Evolutionary conservation across 257 asterid species (phyloP).

Genomic region (Solanum lycopersicoides): DNA sequence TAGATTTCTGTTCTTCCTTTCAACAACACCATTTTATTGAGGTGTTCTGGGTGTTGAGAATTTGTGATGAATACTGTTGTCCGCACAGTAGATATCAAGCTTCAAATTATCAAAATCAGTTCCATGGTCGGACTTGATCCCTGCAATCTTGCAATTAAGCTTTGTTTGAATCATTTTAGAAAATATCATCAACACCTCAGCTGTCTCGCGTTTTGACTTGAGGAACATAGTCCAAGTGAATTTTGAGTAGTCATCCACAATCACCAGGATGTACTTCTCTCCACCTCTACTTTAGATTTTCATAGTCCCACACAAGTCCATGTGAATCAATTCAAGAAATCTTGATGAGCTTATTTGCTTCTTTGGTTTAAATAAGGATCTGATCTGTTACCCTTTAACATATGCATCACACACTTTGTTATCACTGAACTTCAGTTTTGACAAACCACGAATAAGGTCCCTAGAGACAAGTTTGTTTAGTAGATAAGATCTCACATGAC

Average conservation of each 20-base stretch:
- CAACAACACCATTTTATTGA: neutral
- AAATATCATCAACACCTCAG: too few relatives aligned
- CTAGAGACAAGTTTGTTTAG: neutral
- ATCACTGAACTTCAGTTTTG: too few relatives aligned
- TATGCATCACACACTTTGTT: neutral
- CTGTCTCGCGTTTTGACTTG: too few relatives aligned
- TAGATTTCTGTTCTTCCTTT: neutral
- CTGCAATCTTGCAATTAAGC: too few relatives aligned
- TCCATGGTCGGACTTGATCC: neutral
- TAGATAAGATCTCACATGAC: neutral
- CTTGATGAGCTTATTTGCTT: neutral
- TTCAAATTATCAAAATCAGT: too few relatives aligned
- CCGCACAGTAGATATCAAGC: neutral
- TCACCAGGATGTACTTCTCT: too few relatives aligned
- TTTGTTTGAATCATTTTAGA: neutral
- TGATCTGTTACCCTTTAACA: too few relatives aligned
- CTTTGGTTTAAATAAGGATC: neutral
- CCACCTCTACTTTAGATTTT: neutral
- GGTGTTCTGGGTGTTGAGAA: neutral
- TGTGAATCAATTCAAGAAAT: neutral
- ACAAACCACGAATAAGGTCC: neutral
- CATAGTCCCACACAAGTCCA: neutral
- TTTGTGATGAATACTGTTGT: too few relatives aligned
- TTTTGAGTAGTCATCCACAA: too few relatives aligned
- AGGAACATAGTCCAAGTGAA: too few relatives aligned